A percentile compares a stretch with the other conserved stretches of the same genome.
These are phyloP conservation scores for Fusarium temperatum DNA, from an alignment of 2,329 filamentous ascomycete genomes.

Conservation along the genomic window DNA sequence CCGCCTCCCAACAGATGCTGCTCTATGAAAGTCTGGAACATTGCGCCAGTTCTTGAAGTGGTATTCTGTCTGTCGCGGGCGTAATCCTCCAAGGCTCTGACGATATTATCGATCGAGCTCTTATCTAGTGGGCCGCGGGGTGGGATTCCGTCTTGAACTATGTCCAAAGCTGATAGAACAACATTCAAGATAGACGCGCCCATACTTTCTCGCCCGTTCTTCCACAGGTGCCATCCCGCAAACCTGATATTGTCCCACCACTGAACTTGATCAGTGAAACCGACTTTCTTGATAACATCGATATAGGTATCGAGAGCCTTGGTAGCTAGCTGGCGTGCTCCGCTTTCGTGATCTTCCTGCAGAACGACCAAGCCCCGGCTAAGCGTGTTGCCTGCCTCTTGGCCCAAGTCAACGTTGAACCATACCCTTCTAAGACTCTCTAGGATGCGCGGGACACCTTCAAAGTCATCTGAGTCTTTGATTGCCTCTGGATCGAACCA, in stretches of 20 bases:
- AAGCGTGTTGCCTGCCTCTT: conserved; percentile 56
- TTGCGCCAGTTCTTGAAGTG: conserved; percentile 46
- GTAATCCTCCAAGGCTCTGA: conserved; percentile 30
- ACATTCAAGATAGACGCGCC: conserved; percentile 65
- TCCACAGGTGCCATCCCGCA: conserved; percentile 70
- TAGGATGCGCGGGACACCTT: conserved; percentile 65
- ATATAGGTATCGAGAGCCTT: conserved; percentile 61
- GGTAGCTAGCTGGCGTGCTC: conserved; percentile 66
- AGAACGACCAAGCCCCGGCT: conserved; percentile 58
- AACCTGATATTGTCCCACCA: conserved; percentile 68
- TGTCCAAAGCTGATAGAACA: conserved; percentile 56
- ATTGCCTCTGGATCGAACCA: conserved; percentile 66
- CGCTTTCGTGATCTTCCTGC: conserved; percentile 66
- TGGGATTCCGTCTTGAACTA: conserved; percentile 47
- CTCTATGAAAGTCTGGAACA: conserved; percentile 48
- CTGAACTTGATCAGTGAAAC: conserved; percentile 40
- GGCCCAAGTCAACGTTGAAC: conserved; percentile 63
- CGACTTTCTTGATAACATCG: conserved; percentile 53
- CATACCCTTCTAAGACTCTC: conserved; percentile 68
- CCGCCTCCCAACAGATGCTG: conserved; percentile 28
- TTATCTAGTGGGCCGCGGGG: background rate
- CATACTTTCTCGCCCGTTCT: conserved; percentile 74
- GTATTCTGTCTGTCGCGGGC: conserved; percentile 35
- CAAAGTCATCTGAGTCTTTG: conserved; percentile 55
- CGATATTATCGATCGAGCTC: conserved; percentile 23